These are phyloP conservation scores for Backusella westeae DNA, from an alignment of 192 early-diverging fungal genomes.

Conservation along the genomic window DNA sequence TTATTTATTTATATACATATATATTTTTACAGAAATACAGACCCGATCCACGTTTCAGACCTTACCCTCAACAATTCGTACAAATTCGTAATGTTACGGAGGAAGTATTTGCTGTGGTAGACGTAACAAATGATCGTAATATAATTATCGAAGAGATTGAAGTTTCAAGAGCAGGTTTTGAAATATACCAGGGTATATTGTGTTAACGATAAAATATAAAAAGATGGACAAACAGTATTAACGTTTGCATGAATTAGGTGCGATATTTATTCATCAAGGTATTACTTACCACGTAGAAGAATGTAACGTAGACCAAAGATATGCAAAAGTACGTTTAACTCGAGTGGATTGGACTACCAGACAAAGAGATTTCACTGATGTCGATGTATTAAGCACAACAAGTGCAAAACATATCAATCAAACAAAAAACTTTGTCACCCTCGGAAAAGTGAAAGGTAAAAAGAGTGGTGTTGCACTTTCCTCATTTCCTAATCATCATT, in stretches of 20 bases:
- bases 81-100: conserved; percentile 51
- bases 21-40: conserved; percentile 37
- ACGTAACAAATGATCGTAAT: conserved; percentile 39
- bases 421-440: conserved; percentile 5
- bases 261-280: conserved; percentile 62
- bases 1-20: not conserved
- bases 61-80: conserved; percentile 42
- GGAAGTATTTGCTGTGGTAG: conserved; percentile 48
- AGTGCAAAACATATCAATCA: not conserved
- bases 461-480: not conserved
- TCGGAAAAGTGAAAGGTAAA: conserved; percentile 31
- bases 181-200: conserved; percentile 52
- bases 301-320: conserved; percentile 43
- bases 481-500: not conserved
- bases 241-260: conserved; percentile 33
- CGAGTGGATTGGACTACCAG: conserved; percentile 52
- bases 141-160: conserved; percentile 55
- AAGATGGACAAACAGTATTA: not conserved
- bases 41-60: conserved; percentile 41
- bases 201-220: not conserved
- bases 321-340: conserved; percentile 43
- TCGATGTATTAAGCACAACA: conserved; percentile 38
- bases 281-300: conserved; percentile 51
- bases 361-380: conserved; percentile 52
- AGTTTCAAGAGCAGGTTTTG: conserved; percentile 46